Percentiles rank a stretch among this genome's conserved stretches.
Evolutionary conservation across 2,329 filamentous ascomycete genomes (phyloP).

Genomic region (Cadophora sp.): DNA sequence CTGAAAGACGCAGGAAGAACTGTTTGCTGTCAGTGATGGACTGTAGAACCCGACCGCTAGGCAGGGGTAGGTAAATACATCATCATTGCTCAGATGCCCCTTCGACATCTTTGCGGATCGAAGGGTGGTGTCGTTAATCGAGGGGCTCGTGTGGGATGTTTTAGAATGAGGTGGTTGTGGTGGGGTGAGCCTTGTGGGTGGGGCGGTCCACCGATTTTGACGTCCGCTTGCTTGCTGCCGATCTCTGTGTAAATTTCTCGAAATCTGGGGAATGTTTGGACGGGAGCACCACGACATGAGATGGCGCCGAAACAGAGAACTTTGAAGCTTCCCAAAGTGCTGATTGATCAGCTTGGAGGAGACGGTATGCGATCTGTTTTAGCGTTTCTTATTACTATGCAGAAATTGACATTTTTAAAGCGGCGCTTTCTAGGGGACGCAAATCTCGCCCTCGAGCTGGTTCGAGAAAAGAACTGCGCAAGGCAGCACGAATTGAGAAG

Average conservation of each 20-base stretch:
- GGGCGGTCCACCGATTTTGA: conserved; percentile 27
- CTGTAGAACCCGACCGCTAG: not conserved
- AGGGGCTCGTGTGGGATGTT: conserved; percentile 19
- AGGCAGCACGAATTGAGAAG: conserved; percentile 43
- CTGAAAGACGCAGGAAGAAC: conserved; percentile 75
- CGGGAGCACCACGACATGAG: conserved; percentile 6
- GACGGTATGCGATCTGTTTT: conserved; percentile 39
- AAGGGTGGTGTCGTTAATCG: not conserved
- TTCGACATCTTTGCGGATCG: conserved; percentile 49
- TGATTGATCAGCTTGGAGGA: conserved; percentile 53
- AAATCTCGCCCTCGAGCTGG: conserved; percentile 29
- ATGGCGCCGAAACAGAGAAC: conserved; percentile 45
- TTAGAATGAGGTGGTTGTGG: conserved; percentile 20
- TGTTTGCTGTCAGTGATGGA: conserved; percentile 46
- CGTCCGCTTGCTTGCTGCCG: conserved; percentile 8
- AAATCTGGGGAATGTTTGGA: conserved; percentile 17
- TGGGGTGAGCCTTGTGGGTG: conserved; percentile 30
- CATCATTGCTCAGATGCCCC: conserved; percentile 64
- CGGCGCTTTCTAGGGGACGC: conserved; percentile 32
- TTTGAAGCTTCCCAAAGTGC: conserved; percentile 51
- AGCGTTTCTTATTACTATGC: not conserved
- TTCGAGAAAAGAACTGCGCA: conserved; percentile 44
- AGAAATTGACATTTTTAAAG: conserved; percentile 26
- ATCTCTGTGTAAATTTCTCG: conserved; percentile 22
- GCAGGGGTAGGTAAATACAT: conserved; percentile 51